These are phyloP conservation scores for Boeremia lycopersici DNA, from an alignment of 2,329 filamentous ascomycete species.

Conservation along the genomic window DNA sequence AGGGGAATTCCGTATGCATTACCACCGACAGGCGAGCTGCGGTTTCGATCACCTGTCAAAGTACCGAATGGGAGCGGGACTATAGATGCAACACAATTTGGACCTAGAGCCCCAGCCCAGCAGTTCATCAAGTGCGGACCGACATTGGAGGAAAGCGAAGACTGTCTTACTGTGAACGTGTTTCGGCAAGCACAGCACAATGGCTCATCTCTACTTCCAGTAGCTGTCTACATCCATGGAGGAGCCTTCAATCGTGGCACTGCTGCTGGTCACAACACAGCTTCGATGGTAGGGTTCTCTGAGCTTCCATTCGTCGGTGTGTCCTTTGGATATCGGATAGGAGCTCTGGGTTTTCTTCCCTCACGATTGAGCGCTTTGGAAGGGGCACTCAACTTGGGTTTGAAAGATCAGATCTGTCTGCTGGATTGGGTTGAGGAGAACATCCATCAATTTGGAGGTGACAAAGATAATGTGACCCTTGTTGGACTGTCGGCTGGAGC, in stretches of 20 bases:
- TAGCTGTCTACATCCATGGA: conserved; percentile 64
- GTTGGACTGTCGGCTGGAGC: conserved; percentile 29
- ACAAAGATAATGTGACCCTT: conserved; percentile 28
- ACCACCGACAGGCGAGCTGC: conserved; percentile 23
- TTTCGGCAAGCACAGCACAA: conserved; percentile 18
- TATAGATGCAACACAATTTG: conserved; percentile 25
- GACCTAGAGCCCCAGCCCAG: conserved; percentile 26
- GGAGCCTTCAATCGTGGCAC: conserved; percentile 60
- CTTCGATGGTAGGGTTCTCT: conserved; percentile 64
- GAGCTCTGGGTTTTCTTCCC: conserved; percentile 17
- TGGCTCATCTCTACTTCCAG: conserved; percentile 9
- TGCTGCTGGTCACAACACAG: conserved; percentile 60
- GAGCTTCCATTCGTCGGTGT: conserved; percentile 61
- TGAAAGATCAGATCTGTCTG: conserved; percentile 28
- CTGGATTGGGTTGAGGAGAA: conserved; percentile 54
- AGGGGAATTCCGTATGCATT: conserved; percentile 28
- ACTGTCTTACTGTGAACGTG: conserved; percentile 28
- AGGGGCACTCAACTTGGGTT: conserved; percentile 26
- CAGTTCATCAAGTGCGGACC: conserved; percentile 22
- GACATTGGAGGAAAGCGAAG: conserved; percentile 22
- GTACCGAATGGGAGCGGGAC: conserved; percentile 13
- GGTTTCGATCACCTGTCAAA: conserved; percentile 28
- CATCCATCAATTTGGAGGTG: conserved; percentile 37
- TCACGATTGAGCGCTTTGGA: conserved; percentile 37
- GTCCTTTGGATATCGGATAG: conserved; percentile 28